Base-by-base conservation (phyloP, 805 yeast genomes). In the Pichia phayaonensis region DNA sequence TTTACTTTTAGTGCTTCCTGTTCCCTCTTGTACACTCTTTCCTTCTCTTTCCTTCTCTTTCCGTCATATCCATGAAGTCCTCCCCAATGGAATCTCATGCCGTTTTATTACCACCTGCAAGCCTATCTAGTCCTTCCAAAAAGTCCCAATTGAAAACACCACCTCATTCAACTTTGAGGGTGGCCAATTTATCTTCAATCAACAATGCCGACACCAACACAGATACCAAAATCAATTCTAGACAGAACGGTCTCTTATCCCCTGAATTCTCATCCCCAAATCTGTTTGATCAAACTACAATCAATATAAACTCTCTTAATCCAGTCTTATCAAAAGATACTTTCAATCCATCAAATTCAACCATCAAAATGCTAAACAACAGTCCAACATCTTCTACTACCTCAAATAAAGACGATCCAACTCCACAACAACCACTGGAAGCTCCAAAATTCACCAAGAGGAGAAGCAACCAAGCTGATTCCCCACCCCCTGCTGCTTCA, bases 211-310 rank as follows among this genome's bases (percentile, higher is more conserved):
- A 15, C 23, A 22, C 21, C 27, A 40, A 12, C 15, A 20, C 13
- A 13, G 11, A 11, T 11, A 22, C 27, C 4, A 13, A 15, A 23
- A 22, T 23, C 18, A 23, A 20, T 15, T 18, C 16, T 8, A 31
- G 4, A 10, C 21, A 29, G 4, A 47, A 54, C 22, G 67, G 67
- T 1, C 56, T 68, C 7, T 52, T 68, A n/a, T 68, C 72, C 4
- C 72, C 72, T 4, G 72, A 68, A 21, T 71, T 73, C 54, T 76
- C 81, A 10, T 76, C 81, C 15, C 83, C 83, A 8, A 77, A 72
- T 36, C 46, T 58, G 34, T 34, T 34, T n/a, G 38, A 34, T 16
- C 38, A 34, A n/a, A 34, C 38, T n/a, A 34, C 38, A 5, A 34
- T 34, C 5, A 34, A 34, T 50, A 47, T 31, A 44, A 46, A 23